These are phyloP conservation scores for Crithidia bombi DNA, from an alignment of 208 protist genomes.

Conservation along the genomic window DNA sequence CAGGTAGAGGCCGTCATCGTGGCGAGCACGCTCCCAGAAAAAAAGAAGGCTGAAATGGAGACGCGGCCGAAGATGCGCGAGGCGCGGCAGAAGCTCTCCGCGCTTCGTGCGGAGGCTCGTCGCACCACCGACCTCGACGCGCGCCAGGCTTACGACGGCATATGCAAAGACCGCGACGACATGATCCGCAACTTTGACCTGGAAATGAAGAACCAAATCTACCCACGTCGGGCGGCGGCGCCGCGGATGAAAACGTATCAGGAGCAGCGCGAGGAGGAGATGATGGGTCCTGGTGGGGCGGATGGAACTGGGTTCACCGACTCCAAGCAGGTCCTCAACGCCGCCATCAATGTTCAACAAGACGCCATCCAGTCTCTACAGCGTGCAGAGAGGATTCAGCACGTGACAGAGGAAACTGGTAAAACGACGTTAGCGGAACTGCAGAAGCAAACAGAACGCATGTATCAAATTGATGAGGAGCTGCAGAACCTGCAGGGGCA, in stretches of 20 bases:
- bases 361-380: conserved; percentile 76
- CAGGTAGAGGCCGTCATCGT: conserved; percentile 62
- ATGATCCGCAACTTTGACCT: conserved; percentile 58
- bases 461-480: conserved; percentile 86
- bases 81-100: conserved; percentile 64
- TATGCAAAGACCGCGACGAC: conserved; percentile 63
- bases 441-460: conserved; percentile 75
- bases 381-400: conserved; percentile 69
- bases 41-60: conserved; percentile 72
- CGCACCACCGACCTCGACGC: conserved; percentile 54
- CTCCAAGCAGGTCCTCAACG: conserved; percentile 69
- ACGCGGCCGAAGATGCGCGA: conserved; percentile 68
- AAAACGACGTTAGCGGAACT: conserved; percentile 60
- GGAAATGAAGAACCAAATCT: conserved; percentile 84
- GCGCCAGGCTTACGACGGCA: conserved; percentile 54
- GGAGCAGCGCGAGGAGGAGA: conserved; percentile 65
- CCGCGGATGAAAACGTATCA: conserved; percentile 52
- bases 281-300: conserved; percentile 66
- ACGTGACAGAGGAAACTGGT: conserved; percentile 79
- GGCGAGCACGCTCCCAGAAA: conserved; percentile 50
- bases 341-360: conserved; percentile 74
- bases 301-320: conserved; percentile 74
- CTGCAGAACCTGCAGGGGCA: conserved; percentile 74
- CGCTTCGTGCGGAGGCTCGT: conserved; percentile 70
- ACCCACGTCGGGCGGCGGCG: conserved; percentile 22